These are phyloP conservation scores for Phylloporus sp. DNA, from an alignment of 768 basidiomycete species.

Conservation along the genomic window DNA sequence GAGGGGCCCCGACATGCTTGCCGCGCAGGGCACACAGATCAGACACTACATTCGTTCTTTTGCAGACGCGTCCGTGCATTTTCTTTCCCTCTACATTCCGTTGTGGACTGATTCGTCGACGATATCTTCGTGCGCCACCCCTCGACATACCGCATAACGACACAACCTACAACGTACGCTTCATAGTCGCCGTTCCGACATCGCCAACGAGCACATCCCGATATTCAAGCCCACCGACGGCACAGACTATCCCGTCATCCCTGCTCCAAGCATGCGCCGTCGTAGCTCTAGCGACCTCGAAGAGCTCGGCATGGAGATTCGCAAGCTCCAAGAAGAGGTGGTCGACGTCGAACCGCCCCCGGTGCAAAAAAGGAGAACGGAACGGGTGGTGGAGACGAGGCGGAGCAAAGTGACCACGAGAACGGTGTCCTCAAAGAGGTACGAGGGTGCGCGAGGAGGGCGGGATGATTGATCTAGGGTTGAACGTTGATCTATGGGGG, in stretches of 20 bases:
- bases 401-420: constrained; percentile 41
- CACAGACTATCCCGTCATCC: constrained; percentile 42
- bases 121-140: neutral
- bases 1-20: constrained; percentile 51
- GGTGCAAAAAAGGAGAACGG: constrained; percentile 30
- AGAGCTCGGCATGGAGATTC: constrained; percentile 60
- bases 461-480: neutral
- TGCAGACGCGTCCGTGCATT: constrained; percentile 62
- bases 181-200: constrained; percentile 69
- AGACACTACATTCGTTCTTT: constrained; percentile 62
- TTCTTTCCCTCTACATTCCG: neutral
- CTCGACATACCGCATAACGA: neutral
- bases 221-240: constrained; percentile 37
- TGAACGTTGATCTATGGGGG: neutral
- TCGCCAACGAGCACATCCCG: constrained; percentile 72
- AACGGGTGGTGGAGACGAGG: constrained; percentile 58
- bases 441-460: constrained; percentile 13
- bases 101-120: neutral
- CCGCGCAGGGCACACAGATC: constrained; percentile 56
- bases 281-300: constrained; percentile 39
- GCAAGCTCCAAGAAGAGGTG: constrained; percentile 53
- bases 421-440: constrained; percentile 56
- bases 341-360: constrained; percentile 25
- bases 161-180: too few species aligned
- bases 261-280: constrained; percentile 59